phyloP scores from a whole-genome alignment of 2,329 filamentous ascomycete genomes.

The Fusarium ambrosium region DNA sequence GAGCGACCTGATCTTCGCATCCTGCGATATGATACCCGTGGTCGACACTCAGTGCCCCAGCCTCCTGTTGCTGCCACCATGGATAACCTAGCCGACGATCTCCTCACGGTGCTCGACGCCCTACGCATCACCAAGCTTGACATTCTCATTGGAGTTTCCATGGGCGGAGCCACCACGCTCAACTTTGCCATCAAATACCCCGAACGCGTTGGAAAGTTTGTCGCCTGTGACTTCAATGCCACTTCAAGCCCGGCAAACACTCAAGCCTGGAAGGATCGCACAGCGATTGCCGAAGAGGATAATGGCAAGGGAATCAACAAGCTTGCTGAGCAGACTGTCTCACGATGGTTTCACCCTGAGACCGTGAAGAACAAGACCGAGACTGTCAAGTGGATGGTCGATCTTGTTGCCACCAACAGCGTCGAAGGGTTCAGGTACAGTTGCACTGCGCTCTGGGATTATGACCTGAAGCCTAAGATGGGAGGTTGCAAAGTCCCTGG shows the following conservation, averaged over 20 bases:
- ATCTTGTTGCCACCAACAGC: slow-evolving; percentile 78
- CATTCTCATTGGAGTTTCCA: slow-evolving; percentile 80
- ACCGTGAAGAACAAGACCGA: slow-evolving; percentile 61
- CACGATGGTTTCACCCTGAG: slow-evolving; percentile 81
- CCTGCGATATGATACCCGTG: slow-evolving; percentile 83
- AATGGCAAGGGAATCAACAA: slow-evolving; percentile 71
- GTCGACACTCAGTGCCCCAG: slow-evolving; percentile 67
- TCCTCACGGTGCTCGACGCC: slow-evolving; percentile 74
- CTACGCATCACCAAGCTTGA: slow-evolving; percentile 77
- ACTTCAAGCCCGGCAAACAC: slow-evolving; percentile 80
- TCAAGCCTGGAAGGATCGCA: slow-evolving; percentile 83
- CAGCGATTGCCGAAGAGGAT: slow-evolving; percentile 72
- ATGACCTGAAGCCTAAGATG: slow-evolving; percentile 74
- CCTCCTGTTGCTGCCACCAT: slow-evolving; percentile 68
- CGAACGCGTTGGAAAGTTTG: slow-evolving; percentile 68
- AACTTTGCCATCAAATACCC: slow-evolving; percentile 79
- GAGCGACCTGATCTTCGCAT: slow-evolving; percentile 76
- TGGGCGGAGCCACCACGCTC: slow-evolving; percentile 84
- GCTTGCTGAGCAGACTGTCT: slow-evolving; percentile 78
- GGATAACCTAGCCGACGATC: slow-evolving; percentile 76
- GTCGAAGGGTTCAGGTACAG: slow-evolving; percentile 77
- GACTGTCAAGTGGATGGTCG: slow-evolving; percentile 69
- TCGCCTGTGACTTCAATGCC: slow-evolving; percentile 85
- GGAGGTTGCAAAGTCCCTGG: slow-evolving; percentile 68
- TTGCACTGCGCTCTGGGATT: slow-evolving; percentile 79